Evolutionary conservation across 306 rosid species (phyloP).

Genomic region (Luffa aegyptiaca): DNA sequence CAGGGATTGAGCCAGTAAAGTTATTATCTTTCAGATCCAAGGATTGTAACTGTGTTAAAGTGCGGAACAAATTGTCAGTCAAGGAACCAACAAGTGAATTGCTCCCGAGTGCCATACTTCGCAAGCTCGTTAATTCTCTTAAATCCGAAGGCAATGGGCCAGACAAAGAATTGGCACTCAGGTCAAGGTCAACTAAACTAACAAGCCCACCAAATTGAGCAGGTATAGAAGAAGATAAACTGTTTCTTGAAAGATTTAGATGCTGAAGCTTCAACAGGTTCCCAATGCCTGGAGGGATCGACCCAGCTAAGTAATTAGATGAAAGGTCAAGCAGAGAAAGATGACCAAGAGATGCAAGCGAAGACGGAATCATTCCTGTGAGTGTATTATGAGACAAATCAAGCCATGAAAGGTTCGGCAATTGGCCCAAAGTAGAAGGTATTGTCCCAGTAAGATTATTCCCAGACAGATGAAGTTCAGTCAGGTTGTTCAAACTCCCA

Average conservation of each 20-base stretch:
- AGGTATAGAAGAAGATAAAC: slow-evolving; percentile 50
- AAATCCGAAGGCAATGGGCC: slow-evolving; percentile 43
- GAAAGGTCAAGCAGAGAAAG: slow-evolving; percentile 65
- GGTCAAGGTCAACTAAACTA: slow-evolving; percentile 77
- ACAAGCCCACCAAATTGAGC: slow-evolving; percentile 42
- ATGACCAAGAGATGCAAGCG: slow-evolving; percentile 39
- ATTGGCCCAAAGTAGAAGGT: slow-evolving; percentile 53
- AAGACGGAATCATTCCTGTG: slow-evolving; percentile 40
- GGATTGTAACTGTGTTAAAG: slow-evolving; percentile 34
- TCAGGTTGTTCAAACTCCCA: slow-evolving; percentile 61
- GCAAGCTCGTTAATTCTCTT: slow-evolving; percentile 49
- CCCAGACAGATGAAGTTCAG: slow-evolving; percentile 46
- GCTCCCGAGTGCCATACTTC: slow-evolving; percentile 31
- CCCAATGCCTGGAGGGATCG: slow-evolving; percentile 48
- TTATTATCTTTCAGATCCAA: slow-evolving; percentile 42
- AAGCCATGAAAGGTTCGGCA: slow-evolving; percentile 46
- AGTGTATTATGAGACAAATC: slow-evolving; percentile 58
- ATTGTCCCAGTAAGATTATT: slow-evolving; percentile 55
- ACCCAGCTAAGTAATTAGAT: slow-evolving; percentile 43
- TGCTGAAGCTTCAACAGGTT: slow-evolving; percentile 41
- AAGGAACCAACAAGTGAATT: slow-evolving; percentile 47
- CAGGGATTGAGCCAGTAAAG: slow-evolving; percentile 51
- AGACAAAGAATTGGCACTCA: slow-evolving; percentile 49
- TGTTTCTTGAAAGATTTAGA: slow-evolving; percentile 68
- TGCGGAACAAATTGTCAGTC: slow-evolving; percentile 32